phyloP scores from a whole-genome alignment of 441 rosid species.

The Raphanus hybrid region DNA sequence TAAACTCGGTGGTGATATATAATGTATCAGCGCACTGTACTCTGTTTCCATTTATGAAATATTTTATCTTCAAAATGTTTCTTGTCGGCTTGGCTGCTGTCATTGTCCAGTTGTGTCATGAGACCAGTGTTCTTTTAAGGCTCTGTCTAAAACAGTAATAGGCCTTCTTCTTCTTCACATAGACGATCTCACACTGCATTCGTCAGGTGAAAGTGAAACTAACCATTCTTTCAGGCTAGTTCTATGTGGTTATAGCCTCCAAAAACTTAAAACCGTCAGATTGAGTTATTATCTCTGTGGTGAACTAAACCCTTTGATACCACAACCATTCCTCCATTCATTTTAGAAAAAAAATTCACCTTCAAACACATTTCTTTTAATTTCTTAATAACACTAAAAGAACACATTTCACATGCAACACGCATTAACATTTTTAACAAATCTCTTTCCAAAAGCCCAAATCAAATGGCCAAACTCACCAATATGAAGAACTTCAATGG shows the following conservation, averaged over 20 bases:
- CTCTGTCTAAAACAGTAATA: not conserved
- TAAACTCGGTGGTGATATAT: slow-evolving; percentile 17
- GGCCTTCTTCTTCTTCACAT: not conserved
- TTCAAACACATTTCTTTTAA: too few species aligned
- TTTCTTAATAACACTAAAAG: too few species aligned
- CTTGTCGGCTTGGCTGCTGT: not conserved
- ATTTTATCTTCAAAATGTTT: not conserved
- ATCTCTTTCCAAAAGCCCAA: not conserved
- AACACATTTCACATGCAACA: too few species aligned
- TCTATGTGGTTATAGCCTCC: too few species aligned
- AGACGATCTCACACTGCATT: not conserved
- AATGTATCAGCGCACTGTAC: not conserved
- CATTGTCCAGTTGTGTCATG: not conserved
- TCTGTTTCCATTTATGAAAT: slow-evolving; percentile 28
- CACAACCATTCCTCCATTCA: slow-evolving; percentile 13
- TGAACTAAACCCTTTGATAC: slow-evolving; percentile 56
- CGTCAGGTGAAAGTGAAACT: not conserved
- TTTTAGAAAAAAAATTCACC: too few species aligned
- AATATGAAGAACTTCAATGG: too few species aligned
- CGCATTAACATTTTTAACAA: too few species aligned
- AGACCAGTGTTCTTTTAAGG: not conserved
- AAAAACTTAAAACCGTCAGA: too few species aligned
- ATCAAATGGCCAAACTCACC: slow-evolving; percentile 29
- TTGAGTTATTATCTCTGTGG: slow-evolving; percentile 23
- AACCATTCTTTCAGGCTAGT: not conserved